Evolutionary conservation across 1,284 basidiomycete species (phyloP), one percentile per base, ranked within the genome.

Genomic region (Tilletiaria anomala): DNA sequence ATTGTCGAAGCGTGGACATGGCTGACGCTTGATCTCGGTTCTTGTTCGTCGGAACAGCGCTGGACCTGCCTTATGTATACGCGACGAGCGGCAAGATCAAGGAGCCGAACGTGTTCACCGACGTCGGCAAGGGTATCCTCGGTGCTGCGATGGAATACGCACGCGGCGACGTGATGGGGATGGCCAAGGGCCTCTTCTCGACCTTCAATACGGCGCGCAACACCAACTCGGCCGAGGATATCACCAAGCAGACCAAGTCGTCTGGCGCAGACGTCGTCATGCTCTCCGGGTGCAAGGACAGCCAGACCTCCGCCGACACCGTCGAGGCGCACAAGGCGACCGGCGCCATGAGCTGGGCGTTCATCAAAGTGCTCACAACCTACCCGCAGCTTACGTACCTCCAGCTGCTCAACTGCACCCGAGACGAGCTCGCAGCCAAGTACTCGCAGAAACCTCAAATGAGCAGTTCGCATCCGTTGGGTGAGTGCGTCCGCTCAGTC

Each of bases 21-120:
- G n/a, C n/a, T n/a, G n/a, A n/a, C n/a, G n/a, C n/a, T n/a, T n/a
- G n/a, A n/a, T n/a, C n/a, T n/a, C n/a, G n/a, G n/a, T n/a, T n/a
- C n/a, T n/a, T n/a, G n/a, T n/a, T n/a, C n/a, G n/a, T n/a, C n/a
- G n/a, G n/a, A n/a, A n/a, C n/a, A n/a, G n/a, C n/a, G n/a, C n/a
- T n/a, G n/a, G 61, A 64, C 50, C 51, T 69, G 49, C 62, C 61
- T 26, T 66, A 56, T 44, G 59, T 61, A 32, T 93, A 91, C 70
- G 81, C 83, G 21, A 89, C 85, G 5, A 83, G 89, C 68, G 87
- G 87, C 41, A 88, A 83, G 61, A 73, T 93, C 67, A 93, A 93
- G 68, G 86, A 89, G 62, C 83, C 86, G 23, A 88, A 89, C 65
- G 50, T 24, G 6, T 16, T 24, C 20, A 20, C 26, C 14, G 51